Evolutionary conservation across 768 basidiomycete species (phyloP).

Genomic region (Termitomyces sp.): DNA sequence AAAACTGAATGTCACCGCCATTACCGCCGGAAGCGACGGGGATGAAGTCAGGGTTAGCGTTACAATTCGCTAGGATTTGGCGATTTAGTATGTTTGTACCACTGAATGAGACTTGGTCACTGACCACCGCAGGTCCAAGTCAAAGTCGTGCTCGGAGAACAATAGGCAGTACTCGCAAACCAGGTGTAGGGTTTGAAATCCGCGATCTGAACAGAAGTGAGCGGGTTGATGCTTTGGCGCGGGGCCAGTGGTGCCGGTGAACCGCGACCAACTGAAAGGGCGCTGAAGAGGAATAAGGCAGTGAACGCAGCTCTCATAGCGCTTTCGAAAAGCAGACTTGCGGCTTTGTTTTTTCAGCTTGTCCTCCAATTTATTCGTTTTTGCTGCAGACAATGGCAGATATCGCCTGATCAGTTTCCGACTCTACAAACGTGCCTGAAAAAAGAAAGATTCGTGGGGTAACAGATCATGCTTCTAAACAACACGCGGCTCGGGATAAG

Average conservation of each 20-base stretch:
- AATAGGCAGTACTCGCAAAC: constrained; percentile 51
- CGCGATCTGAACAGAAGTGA: constrained; percentile 36
- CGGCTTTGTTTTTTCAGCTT: not conserved
- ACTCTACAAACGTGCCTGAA: not conserved
- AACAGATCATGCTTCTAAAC: not conserved
- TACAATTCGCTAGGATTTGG: constrained; percentile 28
- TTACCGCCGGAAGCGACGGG: constrained; percentile 44
- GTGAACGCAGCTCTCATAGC: constrained; percentile 1
- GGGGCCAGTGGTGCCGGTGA: constrained; percentile 9
- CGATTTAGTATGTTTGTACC: not conserved
- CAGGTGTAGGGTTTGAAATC: constrained; percentile 40
- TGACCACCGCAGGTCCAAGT: constrained; percentile 51
- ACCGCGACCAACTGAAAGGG: constrained; percentile 5
- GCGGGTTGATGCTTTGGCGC: constrained; percentile 31
- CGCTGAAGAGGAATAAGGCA: not conserved
- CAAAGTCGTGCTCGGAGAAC: constrained; percentile 34
- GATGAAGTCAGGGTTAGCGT: constrained; percentile 34
- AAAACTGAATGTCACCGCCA: constrained; percentile 32
- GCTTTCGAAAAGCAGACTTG: not conserved
- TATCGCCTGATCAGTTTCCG: not conserved
- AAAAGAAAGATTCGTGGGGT: not conserved
- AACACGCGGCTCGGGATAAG: not conserved
- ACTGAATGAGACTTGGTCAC: constrained; percentile 4
- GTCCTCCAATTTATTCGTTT: not conserved
- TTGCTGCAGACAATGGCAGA: not conserved